A percentile compares a stretch with the other conserved stretches of the same genome.
Evolutionary conservation across 1,284 basidiomycete species (phyloP).

Genomic region (Fistulinella cinereoalba): DNA sequence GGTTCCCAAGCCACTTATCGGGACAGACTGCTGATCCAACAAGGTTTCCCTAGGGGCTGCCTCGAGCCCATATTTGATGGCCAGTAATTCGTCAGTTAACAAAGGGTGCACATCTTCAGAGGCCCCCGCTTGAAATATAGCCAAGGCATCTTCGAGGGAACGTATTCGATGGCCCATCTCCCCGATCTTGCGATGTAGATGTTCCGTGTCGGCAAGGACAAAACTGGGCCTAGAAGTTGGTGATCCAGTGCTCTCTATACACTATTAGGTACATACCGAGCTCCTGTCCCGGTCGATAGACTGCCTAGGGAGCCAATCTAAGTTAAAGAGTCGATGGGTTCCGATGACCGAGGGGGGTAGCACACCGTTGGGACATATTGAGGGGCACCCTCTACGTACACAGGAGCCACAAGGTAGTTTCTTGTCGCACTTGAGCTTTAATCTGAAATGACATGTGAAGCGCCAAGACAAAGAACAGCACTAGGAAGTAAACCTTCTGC

Average conservation of each 20-base stretch:
- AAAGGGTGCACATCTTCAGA: conserved; percentile 64
- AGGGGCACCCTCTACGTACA: conserved; percentile 41
- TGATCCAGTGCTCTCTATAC: not conserved
- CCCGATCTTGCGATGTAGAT: conserved; percentile 63
- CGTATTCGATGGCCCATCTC: conserved; percentile 74
- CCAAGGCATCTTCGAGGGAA: conserved; percentile 65
- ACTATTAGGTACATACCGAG: conserved; percentile 37
- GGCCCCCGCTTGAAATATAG: conserved; percentile 57
- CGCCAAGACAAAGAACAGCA: not conserved
- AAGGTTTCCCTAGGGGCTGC: conserved; percentile 26
- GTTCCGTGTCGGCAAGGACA: conserved; percentile 67
- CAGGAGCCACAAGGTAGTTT: conserved; percentile 55
- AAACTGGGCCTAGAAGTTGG: conserved; percentile 40
- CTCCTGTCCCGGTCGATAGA: conserved; percentile 58
- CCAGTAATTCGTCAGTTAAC: conserved; percentile 57
- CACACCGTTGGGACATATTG: conserved; percentile 52
- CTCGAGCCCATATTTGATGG: conserved; percentile 57
- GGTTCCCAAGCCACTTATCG: conserved; percentile 52
- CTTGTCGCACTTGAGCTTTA: conserved; percentile 72
- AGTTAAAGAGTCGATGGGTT: not conserved
- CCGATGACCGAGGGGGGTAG: not conserved
- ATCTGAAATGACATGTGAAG: conserved; percentile 33
- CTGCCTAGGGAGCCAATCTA: conserved; percentile 37
- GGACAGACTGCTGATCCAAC: conserved; percentile 29
- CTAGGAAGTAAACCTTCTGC: conserved; percentile 38